Conservation (phyloP, 306 rosid genomes). For the Myrica gale region DNA sequence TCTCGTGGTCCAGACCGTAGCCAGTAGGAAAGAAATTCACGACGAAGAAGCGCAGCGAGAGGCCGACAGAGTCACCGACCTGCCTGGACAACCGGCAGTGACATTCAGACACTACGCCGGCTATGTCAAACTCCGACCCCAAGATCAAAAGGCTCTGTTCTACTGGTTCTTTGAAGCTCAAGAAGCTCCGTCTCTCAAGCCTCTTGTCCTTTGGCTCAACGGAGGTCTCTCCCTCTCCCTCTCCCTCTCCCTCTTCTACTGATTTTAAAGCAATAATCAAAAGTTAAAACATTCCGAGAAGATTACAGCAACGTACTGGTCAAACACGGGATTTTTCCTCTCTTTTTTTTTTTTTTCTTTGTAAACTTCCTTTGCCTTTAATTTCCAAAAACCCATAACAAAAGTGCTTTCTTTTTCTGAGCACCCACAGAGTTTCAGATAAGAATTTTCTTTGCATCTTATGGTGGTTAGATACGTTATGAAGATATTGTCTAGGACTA, state of each 20-base stretch:
- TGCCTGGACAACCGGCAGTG: conserved; percentile 63
- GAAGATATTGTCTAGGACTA: too few relatives aligned
- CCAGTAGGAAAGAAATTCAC: background rate
- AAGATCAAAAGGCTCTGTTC: conserved; percentile 49
- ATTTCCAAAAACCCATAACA: too few relatives aligned
- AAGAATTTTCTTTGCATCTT: too few relatives aligned
- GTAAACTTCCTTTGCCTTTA: too few relatives aligned
- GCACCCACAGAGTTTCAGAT: too few relatives aligned
- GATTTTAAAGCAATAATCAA: background rate
- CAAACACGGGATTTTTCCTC: too few relatives aligned
- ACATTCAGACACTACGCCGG: conserved; percentile 61
- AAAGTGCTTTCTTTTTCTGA: too few relatives aligned
- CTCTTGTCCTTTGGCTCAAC: conserved; percentile 72
- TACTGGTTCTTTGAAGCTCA: conserved; percentile 78
- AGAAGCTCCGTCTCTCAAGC: conserved; percentile 36
- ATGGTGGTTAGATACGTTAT: too few relatives aligned
- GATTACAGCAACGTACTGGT: background rate
- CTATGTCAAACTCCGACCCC: conserved; percentile 40
- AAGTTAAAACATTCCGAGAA: background rate
- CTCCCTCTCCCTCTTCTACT: background rate
- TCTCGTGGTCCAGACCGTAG: background rate
- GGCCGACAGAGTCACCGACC: conserved; percentile 47
- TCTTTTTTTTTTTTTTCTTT: too few relatives aligned
- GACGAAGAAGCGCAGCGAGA: conserved; percentile 26
- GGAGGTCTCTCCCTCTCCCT: conserved; percentile 44